Evolutionary conservation across 106 monocot species (phyloP).

Genomic region (Platanthera zijinensis): DNA sequence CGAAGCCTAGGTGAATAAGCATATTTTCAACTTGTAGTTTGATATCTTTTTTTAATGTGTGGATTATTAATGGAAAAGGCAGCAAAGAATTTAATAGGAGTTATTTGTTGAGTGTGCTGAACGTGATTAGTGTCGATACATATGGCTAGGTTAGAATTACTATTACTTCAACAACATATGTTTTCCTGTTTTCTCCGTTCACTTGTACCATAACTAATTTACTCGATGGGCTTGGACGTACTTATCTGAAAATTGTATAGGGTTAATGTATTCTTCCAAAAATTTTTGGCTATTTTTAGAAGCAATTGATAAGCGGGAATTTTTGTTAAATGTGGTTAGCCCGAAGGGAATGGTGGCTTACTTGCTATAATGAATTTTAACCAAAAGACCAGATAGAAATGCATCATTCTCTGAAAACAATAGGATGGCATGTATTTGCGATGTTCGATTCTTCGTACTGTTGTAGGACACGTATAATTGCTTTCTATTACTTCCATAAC

Average conservation of each 20-base stretch:
- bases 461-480: neutral
- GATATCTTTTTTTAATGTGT: neutral
- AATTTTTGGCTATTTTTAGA: neutral
- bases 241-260: neutral
- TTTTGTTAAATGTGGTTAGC: neutral
- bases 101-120: neutral
- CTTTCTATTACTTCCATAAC: neutral
- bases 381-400: neutral
- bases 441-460: neutral
- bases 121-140: neutral
- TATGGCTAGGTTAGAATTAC: neutral
- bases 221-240: neutral
- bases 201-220: neutral
- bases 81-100: neutral
- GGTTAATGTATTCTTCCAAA: neutral
- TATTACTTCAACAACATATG: neutral
- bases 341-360: neutral
- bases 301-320: neutral
- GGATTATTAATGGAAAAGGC: neutral
- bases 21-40: neutral
- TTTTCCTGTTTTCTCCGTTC: neutral
- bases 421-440: neutral
- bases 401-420: neutral
- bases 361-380: neutral
- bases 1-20: neutral